A percentile compares a stretch with the other conserved stretches of the same genome.
These are phyloP conservation scores for Neurospora tetraspora DNA, from an alignment of 495 filamentous ascomycete species.

Conservation along the genomic window DNA sequence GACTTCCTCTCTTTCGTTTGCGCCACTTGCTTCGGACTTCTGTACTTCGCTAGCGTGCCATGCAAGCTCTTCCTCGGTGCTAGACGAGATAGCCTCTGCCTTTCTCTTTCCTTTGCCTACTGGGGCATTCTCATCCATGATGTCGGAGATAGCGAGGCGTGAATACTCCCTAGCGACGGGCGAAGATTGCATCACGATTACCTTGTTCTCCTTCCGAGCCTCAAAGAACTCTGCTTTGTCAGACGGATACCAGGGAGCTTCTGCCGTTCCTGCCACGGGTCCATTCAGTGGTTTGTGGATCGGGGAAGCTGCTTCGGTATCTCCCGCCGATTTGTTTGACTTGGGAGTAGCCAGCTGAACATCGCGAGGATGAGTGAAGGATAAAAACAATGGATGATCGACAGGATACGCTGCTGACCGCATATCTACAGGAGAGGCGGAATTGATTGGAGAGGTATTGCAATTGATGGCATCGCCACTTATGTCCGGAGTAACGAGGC, in stretches of 20 bases:
- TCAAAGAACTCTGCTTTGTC: conserved; percentile 32
- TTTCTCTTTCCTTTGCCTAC: conserved; percentile 19
- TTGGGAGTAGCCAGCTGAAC: not conserved
- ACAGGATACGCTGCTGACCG: not conserved
- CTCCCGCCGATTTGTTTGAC: conserved; percentile 19
- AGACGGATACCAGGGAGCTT: conserved; percentile 20
- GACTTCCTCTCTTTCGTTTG: not conserved
- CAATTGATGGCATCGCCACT: not conserved
- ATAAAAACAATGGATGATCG: not conserved
- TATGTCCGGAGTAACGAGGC: not conserved
- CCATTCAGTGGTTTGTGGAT: not conserved
- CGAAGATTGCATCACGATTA: not conserved
- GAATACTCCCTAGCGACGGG: not conserved
- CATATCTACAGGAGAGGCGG: not conserved
- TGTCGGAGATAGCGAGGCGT: not conserved
- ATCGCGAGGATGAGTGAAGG: conserved; percentile 3
- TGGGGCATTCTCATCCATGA: not conserved
- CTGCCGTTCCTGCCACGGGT: conserved; percentile 7
- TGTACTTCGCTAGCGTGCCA: conserved; percentile 3
- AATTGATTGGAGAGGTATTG: not conserved
- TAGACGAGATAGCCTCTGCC: conserved; percentile 25
- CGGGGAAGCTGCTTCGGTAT: conserved; percentile 27
- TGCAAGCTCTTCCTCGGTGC: conserved; percentile 16
- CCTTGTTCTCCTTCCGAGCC: conserved; percentile 29
- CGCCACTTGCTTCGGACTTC: not conserved